Percentiles rank a stretch among this genome's conserved stretches.
Evolutionary conservation across 2,329 filamentous ascomycete genomes (phyloP).

Genomic region (Ploettnerulaceae sp.): DNA sequence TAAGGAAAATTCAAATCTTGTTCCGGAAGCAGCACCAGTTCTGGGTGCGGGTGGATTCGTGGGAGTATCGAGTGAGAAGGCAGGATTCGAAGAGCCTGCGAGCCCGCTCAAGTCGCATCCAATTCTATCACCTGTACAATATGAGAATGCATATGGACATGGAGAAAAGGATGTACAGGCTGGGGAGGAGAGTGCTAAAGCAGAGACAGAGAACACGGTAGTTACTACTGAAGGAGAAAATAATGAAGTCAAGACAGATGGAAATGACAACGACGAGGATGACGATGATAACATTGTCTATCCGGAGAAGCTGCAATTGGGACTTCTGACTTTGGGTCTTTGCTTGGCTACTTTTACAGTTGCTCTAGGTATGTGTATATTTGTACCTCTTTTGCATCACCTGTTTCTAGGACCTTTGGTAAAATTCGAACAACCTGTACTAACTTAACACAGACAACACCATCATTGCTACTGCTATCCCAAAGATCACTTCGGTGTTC

Average conservation of each 20-base stretch:
- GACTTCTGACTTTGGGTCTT: conserved; percentile 43
- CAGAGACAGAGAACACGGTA: not conserved
- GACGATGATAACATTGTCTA: conserved; percentile 26
- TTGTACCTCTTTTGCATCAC: not conserved
- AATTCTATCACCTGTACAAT: not conserved
- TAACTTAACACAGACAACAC: conserved; percentile 34
- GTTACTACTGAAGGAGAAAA: not conserved
- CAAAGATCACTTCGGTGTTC: conserved; percentile 39
- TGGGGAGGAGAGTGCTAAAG: not conserved
- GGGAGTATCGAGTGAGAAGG: conserved; percentile 15
- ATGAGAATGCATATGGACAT: conserved; percentile 4
- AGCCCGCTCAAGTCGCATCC: conserved; percentile 13
- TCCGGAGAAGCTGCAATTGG: conserved; percentile 27
- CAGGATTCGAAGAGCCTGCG: conserved; percentile 14
- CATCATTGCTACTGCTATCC: conserved; percentile 39
- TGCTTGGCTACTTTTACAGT: conserved; percentile 45
- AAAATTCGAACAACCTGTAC: not conserved
- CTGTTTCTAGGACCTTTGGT: not conserved
- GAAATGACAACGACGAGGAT: conserved; percentile 20
- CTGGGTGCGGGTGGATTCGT: conserved; percentile 11
- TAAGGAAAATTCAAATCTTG: conserved; percentile 11
- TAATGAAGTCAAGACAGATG: conserved; percentile 8
- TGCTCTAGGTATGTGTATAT: conserved; percentile 35
- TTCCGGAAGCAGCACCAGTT: conserved; percentile 16
- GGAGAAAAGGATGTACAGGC: conserved; percentile 7